phyloP scores from a whole-genome alignment of 805 yeast species.

The Cephaloascus albidus region DNA sequence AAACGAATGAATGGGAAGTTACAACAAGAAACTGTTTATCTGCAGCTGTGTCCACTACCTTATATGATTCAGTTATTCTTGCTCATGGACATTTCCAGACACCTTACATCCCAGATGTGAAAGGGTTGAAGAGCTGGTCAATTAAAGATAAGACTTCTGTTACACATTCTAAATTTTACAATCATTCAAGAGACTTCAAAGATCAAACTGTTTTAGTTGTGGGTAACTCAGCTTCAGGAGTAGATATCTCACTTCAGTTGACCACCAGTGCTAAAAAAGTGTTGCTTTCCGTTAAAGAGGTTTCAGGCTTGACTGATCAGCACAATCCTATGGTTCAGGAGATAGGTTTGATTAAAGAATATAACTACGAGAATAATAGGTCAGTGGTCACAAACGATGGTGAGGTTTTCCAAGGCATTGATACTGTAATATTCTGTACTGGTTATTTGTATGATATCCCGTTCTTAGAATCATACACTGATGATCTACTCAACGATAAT shows the following conservation, averaged over 20 bases:
- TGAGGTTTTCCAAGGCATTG: conserved; percentile 13
- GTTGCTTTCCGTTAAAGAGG: conserved; percentile 12
- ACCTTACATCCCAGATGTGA: conserved; percentile 33
- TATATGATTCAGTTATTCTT: conserved; percentile 27
- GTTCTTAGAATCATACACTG: conserved; percentile 15
- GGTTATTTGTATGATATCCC: conserved; percentile 28
- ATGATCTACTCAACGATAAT: conserved; percentile 14
- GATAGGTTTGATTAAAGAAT: conserved; percentile 14
- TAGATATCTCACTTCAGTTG: conserved; percentile 5
- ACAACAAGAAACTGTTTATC: no score
- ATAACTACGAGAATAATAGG: conserved; percentile 13
- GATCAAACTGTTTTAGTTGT: conserved; percentile 22
- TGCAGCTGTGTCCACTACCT: conserved; percentile 10
- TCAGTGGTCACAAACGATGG: conserved; percentile 17
- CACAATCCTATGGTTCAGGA: conserved; percentile 11
- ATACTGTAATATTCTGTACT: conserved; percentile 23
- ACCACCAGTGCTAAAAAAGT: conserved; percentile 6
- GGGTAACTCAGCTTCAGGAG: conserved; percentile 8
- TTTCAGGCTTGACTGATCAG: conserved; percentile 6
- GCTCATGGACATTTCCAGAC: conserved; percentile 40
- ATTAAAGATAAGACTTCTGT: conserved; percentile 14
- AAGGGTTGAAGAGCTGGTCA: conserved; percentile 27
- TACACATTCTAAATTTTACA: conserved; percentile 36
- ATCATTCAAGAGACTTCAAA: conserved; percentile 18
- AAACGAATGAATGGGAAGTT: no score